Conservation (phyloP, 2,329 filamentous ascomycete species). For the Fusarium ambrosium region DNA sequence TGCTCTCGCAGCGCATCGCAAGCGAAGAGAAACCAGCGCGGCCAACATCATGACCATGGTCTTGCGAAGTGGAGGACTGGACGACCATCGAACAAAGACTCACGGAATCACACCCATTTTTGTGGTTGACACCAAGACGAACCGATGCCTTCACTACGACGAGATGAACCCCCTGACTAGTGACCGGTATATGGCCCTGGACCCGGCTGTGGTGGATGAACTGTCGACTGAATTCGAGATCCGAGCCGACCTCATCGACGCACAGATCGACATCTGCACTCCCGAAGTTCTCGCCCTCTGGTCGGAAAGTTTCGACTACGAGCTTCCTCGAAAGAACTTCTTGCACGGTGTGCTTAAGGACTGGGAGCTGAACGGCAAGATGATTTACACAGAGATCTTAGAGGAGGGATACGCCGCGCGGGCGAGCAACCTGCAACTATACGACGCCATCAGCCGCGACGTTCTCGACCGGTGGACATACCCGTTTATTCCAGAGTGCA, state of each 20-base stretch:
- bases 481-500: conserved; percentile 90
- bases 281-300: conserved; percentile 94
- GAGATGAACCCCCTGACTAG: conserved; percentile 81
- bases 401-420: conserved; percentile 87
- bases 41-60: conserved; percentile 99
- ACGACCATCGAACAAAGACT: conserved; percentile 80
- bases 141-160: conserved; percentile 93
- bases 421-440: conserved; percentile 87
- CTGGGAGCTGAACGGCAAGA: conserved; percentile 96
- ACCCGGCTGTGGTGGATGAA: conserved; percentile 81
- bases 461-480: conserved; percentile 90
- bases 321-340: conserved; percentile 88
- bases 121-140: conserved; percentile 83
- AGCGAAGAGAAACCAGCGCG: conserved; percentile 84
- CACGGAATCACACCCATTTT: conserved; percentile 85
- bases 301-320: conserved; percentile 98
- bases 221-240: conserved; percentile 82
- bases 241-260: conserved; percentile 90
- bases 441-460: conserved; percentile 89
- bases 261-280: conserved; percentile 96
- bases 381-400: conserved; percentile 91
- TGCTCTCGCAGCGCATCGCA: conserved; percentile 83
- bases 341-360: conserved; percentile 94
- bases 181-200: conserved; percentile 77
- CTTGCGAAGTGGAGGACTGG: conserved; percentile 79